Evolutionary conservation across 176 grass and related monocot species (phyloP), one percentile per base, ranked within the genome.

Genomic region (Juncus inflexus): DNA sequence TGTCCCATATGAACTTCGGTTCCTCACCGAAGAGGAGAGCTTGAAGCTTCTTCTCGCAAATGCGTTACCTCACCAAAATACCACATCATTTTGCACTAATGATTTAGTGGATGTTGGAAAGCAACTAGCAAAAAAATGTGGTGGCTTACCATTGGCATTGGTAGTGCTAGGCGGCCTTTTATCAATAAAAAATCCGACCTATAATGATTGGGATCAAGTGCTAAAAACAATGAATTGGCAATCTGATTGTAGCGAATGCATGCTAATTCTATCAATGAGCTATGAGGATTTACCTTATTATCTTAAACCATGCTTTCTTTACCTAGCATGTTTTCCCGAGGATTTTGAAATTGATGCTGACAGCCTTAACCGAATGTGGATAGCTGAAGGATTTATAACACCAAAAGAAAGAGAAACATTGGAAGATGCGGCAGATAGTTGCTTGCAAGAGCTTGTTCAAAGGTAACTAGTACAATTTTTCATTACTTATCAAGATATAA

Each of bases 251-350:
- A 19, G 61, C 11, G 45, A 65, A 56, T 52, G 42, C 42, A 15
- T 51, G 3, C 3, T 15, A 35, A 51, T 75, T 53, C 51, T 75
- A 13, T 58, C 42, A 5, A 36, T 61, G 14, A 75, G 72, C 15
- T 75, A 65, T 38, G 11, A 65, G 7, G 72, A 75, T 19, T 42
- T 75, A 40, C 72, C 60, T 3, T 12, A 75, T 63, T 19, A 1
- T 39, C 50, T 75, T 4, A 75, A 75, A 42, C 43, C 56, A 37
- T 75, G 60, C 12, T 75, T 40, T 60, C 37, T 72, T 11, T 72
- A 72, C n/a, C 11, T 72, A 40, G 69, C 69, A 72, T 49, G 54
- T 28, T 72, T 72, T 16, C 69, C 69, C 8, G 54, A 72, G 38
- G 69, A 61, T 47, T 72, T 58, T 5, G 38, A 49, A 3, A 61